Evolutionary conservation across 345 rosid species (phyloP).

Genomic region (Adansonia digitata): DNA sequence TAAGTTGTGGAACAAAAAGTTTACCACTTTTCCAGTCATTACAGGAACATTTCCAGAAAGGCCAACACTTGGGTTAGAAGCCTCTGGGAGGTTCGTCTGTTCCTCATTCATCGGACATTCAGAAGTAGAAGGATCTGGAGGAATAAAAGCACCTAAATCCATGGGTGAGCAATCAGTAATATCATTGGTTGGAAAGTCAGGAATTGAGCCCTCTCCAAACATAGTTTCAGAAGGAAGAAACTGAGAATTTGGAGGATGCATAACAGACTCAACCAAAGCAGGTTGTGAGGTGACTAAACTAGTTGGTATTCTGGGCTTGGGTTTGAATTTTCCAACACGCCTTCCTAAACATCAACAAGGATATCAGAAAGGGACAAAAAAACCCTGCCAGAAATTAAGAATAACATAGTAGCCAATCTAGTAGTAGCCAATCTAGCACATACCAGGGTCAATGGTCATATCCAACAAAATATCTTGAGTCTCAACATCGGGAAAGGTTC

Average conservation of each 20-base stretch:
- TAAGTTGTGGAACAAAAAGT: not conserved
- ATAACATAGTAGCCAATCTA: constrained; percentile 3
- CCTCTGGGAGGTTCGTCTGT: constrained; percentile 16
- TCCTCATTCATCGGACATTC: constrained; percentile 28
- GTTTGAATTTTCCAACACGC: constrained; percentile 36
- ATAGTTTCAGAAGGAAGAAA: constrained; percentile 26
- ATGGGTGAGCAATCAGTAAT: constrained; percentile 32
- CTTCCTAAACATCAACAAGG: constrained; percentile 27
- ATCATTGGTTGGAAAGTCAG: constrained; percentile 32
- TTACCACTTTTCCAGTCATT: constrained; percentile 36
- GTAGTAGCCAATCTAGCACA: constrained; percentile 7
- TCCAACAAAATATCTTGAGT: constrained; percentile 32
- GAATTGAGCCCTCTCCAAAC: constrained; percentile 28
- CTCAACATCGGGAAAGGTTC: constrained; percentile 32
- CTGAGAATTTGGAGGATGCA: constrained; percentile 17
- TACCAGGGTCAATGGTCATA: constrained; percentile 33
- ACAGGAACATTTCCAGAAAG: constrained; percentile 25
- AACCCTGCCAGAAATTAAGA: not conserved
- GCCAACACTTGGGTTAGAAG: constrained; percentile 14
- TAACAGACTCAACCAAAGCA: constrained; percentile 25
- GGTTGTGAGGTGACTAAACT: constrained; percentile 7
- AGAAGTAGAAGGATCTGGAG: constrained; percentile 20
- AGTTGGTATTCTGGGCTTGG: constrained; percentile 36
- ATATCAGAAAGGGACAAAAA: constrained; percentile 4
- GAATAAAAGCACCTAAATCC: constrained; percentile 21